Evolutionary conservation across 1,284 basidiomycete genomes (phyloP), one percentile per base, ranked within the genome.

Genomic region (Fomes fomentarius): DNA sequence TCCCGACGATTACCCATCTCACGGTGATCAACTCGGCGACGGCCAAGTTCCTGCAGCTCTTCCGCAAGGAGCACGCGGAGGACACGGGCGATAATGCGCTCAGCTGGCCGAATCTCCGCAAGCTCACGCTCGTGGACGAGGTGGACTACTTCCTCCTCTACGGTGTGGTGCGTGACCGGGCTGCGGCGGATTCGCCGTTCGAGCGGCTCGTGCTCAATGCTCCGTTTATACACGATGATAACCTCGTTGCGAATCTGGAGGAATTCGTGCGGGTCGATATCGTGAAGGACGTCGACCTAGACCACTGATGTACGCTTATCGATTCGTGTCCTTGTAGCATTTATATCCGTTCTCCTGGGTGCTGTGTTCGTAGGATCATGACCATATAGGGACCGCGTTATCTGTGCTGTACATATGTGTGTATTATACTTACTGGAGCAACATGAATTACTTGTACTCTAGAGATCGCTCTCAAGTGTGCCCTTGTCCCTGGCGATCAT

Each of bases 11-110:
- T 57, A 54, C 55, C 17, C 54, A 62, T 41, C 57, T 68, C 17
- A 63, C 63, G 17, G 60, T 68, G 37, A 62, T 68, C 55, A 65
- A 68, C 57, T 64, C 63, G 5, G 61, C 56, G 34, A 63, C 64
- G 26, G 54, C 60, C 15, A 64, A 60, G 42, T 68, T 66, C 60
- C 50, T 68, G 34, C 60, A 63, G 54, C 54, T 68, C 25, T 58
- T 68, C 45, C 60, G 62, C 33, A 56, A 55, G 42, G 63, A 63
- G 47, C 58, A 60, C 47, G 57, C 46, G n/a, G 56, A 46, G 33
- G 34, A 26, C 14, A 40, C 34, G 14, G 42, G 33, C 44, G 50
- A 53, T 24, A 47, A 45, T 31, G 46, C 43, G 45, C 50, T 60
- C 21, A 57, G 54, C 49, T 63, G 65, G 60, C 66, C 64, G 37